Evolutionary conservation across 768 basidiomycete species (phyloP).

Genomic region (Dentipellis sp.): DNA sequence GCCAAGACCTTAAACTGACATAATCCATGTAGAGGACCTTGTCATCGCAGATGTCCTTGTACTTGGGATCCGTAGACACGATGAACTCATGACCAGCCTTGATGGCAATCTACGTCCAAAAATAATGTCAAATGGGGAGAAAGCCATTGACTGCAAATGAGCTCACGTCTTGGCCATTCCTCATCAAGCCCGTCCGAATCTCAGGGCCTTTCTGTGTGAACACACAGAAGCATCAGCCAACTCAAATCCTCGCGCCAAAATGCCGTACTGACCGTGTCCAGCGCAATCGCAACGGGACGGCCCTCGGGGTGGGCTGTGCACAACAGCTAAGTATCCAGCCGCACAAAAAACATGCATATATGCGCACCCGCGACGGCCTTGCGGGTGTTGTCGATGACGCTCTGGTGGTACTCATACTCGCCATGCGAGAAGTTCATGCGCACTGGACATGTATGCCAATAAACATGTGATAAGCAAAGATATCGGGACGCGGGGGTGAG

Average conservation of each 20-base stretch:
- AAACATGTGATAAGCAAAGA: neutral
- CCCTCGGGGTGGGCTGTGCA: conserved; percentile 55
- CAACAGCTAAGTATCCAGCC: too few relatives aligned
- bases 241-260: neutral
- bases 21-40: conserved; percentile 92
- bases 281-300: conserved; percentile 92
- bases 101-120: conserved; percentile 56
- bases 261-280: conserved; percentile 73
- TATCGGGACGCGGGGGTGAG: neutral
- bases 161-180: conserved; percentile 75
- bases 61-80: conserved; percentile 76
- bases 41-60: conserved; percentile 71
- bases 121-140: neutral
- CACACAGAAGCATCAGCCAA: neutral
- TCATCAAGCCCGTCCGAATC: conserved; percentile 95
- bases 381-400: conserved; percentile 95
- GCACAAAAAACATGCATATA: neutral
- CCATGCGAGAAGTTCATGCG: conserved; percentile 99
- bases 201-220: conserved; percentile 88
- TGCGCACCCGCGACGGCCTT: conserved; percentile 68
- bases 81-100: conserved; percentile 90
- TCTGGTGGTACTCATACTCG: conserved; percentile 96
- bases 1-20: conserved; percentile 35
- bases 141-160: conserved; percentile 2
- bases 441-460: conserved; percentile 37